Conservation (phyloP, 1,284 basidiomycete genomes). For the Moniliella sp. region DNA sequence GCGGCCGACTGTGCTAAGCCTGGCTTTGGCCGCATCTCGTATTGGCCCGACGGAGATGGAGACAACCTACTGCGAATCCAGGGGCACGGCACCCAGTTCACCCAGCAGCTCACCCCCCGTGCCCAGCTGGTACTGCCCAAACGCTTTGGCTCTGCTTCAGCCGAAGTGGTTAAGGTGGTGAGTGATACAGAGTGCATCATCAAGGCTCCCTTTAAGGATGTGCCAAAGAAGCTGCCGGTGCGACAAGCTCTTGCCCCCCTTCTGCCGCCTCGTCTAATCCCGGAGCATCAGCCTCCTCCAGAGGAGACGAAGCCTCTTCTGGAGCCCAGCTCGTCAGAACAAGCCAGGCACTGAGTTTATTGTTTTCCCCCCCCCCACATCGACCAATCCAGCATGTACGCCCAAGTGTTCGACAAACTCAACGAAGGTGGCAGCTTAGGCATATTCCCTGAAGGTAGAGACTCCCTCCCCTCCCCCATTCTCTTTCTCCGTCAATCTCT, state of each 20-base stretch:
- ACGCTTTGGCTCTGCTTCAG: slow-evolving; percentile 52
- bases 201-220: slow-evolving; percentile 41
- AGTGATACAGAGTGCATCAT: slow-evolving; percentile 59
- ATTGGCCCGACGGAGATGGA: slow-evolving; percentile 47
- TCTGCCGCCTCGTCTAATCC: too few species aligned
- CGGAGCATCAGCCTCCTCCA: too few species aligned
- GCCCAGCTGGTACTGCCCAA: slow-evolving; percentile 78
- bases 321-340: too few species aligned
- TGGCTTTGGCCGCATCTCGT: slow-evolving; percentile 52
- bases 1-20: slow-evolving; percentile 68
- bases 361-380: too few species aligned
- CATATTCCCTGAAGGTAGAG: slow-evolving; percentile 76
- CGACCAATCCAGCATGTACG: slow-evolving; percentile 84
- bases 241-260: slow-evolving; percentile 4
- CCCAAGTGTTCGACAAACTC: slow-evolving; percentile 69
- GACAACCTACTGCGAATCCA: slow-evolving; percentile 50
- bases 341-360: too few species aligned
- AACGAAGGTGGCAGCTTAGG: slow-evolving; percentile 61
- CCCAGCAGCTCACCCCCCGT: slow-evolving; percentile 50
- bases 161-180: slow-evolving; percentile 67
- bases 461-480: not conserved
- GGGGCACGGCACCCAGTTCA: slow-evolving; percentile 57
- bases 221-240: slow-evolving; percentile 3
- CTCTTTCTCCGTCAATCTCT: not conserved
- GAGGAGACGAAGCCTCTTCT: slow-evolving; percentile 16